A percentile compares a stretch with the other conserved stretches of the same genome.
Evolutionary conservation across 345 rosid species (phyloP).

Genomic region (Litchi chinensis): DNA sequence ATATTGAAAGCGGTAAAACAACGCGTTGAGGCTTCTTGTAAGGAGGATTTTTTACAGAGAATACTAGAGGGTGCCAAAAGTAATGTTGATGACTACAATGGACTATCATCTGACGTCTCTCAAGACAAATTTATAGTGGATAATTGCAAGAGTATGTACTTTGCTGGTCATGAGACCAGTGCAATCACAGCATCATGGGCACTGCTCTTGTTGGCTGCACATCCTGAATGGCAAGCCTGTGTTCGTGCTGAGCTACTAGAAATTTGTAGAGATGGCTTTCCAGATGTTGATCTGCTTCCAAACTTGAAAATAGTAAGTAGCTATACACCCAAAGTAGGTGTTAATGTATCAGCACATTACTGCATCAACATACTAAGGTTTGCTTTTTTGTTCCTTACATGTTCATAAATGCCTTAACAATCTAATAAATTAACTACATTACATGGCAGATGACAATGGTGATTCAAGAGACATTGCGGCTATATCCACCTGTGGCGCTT

Average conservation of each 20-base stretch:
- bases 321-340: background rate
- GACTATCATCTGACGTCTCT: slow-evolving; percentile 20
- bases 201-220: slow-evolving; percentile 37
- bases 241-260: slow-evolving; percentile 40
- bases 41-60: slow-evolving; percentile 45
- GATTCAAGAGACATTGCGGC: slow-evolving; percentile 38
- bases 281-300: slow-evolving; percentile 28
- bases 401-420: background rate
- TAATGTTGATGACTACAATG: slow-evolving; percentile 1
- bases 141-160: slow-evolving; percentile 55
- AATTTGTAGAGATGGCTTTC: slow-evolving; percentile 15
- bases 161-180: slow-evolving; percentile 54
- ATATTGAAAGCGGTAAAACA: slow-evolving; percentile 34
- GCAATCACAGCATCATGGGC: slow-evolving; percentile 42
- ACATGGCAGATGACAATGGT: slow-evolving; percentile 40
- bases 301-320: slow-evolving; percentile 34
- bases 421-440: background rate
- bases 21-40: slow-evolving; percentile 9
- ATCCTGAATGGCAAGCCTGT: slow-evolving; percentile 55
- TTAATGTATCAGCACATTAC: too few relatives aligned
- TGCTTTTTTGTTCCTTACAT: background rate
- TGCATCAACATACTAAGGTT: too few relatives aligned
- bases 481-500: slow-evolving; percentile 38
- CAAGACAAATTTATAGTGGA: slow-evolving; percentile 40
- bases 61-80: slow-evolving; percentile 34